Base-by-base conservation (phyloP, 2,329 filamentous ascomycete species). In the Talaromyces sp. region DNA sequence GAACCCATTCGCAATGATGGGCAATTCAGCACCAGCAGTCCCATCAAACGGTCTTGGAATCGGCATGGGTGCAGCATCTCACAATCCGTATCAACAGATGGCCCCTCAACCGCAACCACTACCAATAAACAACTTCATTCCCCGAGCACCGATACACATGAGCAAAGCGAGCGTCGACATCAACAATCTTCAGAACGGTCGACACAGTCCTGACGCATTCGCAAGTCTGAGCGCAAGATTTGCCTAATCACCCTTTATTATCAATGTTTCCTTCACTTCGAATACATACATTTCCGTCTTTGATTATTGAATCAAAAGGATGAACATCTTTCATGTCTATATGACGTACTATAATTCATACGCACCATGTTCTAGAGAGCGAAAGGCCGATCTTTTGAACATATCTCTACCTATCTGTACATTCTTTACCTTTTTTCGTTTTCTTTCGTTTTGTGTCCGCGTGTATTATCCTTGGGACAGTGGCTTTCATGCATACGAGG, bases 151-250 rank as follows among this genome's bases (percentile, higher is more conserved):
- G 63, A 70, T 72, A 15, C 79, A 82, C 66, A 78, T 81, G 71
- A 83, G 81, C 70, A 78, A 81, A 66, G 81, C 80, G 57, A 83
- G 82, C 60, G 77, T 83, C 45, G 80, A 82, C 68, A 75, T 83
- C 63, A 81, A 75, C 60, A 78, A 78, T 15, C 70, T 81, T 43
- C 80, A 83, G 65, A 80, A 70, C 62, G 82, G 82, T 3, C 74
- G 82, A 39, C 81, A 83, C 68, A 83, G 81, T 68, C 82, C 82
- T 7, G 82, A 84, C 72, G 79, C 81, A 9, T 84, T 83, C 74
- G 80, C 81, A 27, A 82, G 75, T 71, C 69, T 84, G 68, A 83
- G 81, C 68, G 78, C 81, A 50, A 74, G 81, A 64, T 80, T 79
- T 70, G 63, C 60, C 6, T 65, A 39, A 62, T 64, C 63, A 43